Evolutionary conservation across 2,329 filamentous ascomycete genomes (phyloP).

Genomic region (Botrytis hyacinthi): DNA sequence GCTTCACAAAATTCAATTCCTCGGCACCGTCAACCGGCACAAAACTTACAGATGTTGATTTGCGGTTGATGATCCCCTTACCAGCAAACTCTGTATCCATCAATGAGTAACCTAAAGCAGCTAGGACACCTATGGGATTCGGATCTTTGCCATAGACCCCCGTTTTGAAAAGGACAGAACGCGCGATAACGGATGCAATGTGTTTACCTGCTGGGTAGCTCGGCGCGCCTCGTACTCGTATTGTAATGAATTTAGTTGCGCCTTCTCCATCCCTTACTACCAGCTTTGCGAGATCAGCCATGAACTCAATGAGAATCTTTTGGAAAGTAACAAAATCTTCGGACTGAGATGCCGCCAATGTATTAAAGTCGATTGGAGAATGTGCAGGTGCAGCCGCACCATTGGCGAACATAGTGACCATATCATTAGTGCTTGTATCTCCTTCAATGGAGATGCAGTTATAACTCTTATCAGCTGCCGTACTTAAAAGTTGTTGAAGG

Average conservation of each 20-base stretch:
- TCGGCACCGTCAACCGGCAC: not conserved
- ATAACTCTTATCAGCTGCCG: not conserved
- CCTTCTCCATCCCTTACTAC: not conserved
- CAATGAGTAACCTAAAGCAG: not conserved
- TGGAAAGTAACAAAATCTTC: not conserved
- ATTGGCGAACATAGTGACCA: not conserved
- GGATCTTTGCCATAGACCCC: not conserved
- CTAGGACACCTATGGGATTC: not conserved
- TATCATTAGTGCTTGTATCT: constrained; percentile 1
- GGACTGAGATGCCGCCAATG: not conserved
- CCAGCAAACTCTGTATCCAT: not conserved
- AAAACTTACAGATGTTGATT: constrained; percentile 2
- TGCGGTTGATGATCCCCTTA: not conserved
- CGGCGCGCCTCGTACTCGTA: not conserved
- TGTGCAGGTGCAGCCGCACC: not conserved
- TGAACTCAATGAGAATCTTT: not conserved
- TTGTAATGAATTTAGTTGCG: not conserved
- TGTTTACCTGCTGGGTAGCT: not conserved
- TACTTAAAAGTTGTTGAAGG: not conserved
- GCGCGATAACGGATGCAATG: not conserved
- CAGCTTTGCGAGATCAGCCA: not conserved
- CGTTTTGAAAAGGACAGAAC: not conserved
- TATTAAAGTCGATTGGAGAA: not conserved
- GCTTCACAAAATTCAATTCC: not conserved
- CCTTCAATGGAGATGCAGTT: constrained; percentile 9